phyloP scores from a whole-genome alignment of 495 filamentous ascomycete genomes.

The Penicillium longicatenatum region DNA sequence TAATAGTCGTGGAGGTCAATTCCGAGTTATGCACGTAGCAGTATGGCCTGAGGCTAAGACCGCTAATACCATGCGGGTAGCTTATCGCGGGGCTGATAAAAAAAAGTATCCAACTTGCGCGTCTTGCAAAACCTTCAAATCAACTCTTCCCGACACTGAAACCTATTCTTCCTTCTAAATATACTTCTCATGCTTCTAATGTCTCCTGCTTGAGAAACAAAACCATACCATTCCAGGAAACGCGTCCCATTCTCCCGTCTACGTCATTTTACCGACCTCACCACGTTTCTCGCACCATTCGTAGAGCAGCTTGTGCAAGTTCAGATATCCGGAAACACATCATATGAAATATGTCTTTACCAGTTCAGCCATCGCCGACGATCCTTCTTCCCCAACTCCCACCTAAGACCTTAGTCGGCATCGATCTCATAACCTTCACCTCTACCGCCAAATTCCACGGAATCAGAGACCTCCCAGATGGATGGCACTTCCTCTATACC shows the following conservation, averaged over 20 bases:
- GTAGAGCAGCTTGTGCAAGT: neutral
- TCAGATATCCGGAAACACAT: neutral
- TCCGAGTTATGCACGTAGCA: neutral
- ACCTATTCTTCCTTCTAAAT: neutral
- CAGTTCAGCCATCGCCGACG: conserved; percentile 40
- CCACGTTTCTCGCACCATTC: neutral
- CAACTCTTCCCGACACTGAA: neutral
- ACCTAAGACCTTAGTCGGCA: conserved; percentile 51
- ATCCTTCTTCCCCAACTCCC: conserved; percentile 52
- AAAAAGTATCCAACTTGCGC: conserved; percentile 8
- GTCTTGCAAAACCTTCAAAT: neutral
- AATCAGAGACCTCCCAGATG: conserved; percentile 57
- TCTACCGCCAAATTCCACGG: conserved; percentile 59
- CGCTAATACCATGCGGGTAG: conserved; percentile 10
- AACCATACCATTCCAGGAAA: neutral
- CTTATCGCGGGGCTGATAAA: conserved; percentile 21
- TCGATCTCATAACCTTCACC: conserved; percentile 57
- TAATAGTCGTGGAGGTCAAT: neutral
- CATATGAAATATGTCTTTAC: conserved; percentile 9
- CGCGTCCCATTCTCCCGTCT: neutral
- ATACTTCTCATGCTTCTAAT: neutral
- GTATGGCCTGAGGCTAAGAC: no score
- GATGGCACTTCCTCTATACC: conserved; percentile 65
- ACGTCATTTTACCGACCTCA: neutral
- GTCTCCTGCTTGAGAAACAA: neutral